Base-by-base conservation (phyloP, 805 yeast species). In the Wickerhamiella cacticola region DNA sequence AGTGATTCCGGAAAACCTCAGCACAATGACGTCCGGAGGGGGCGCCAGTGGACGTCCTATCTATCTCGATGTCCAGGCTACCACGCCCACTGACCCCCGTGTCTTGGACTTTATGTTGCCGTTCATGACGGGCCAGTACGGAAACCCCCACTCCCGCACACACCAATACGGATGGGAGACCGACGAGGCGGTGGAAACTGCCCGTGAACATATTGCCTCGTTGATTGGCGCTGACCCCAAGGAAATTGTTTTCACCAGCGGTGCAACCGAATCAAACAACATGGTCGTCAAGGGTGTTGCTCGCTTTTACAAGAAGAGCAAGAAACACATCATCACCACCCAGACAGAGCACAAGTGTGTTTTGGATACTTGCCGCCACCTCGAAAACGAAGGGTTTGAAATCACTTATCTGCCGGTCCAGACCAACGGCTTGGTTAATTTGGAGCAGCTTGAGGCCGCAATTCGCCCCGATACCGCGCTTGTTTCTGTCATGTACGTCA, bases 151-250 rank as follows among this genome's bases (percentile, higher is more conserved):
- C 67, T 86, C 96, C 5, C 79, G 92, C 50, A 92, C 98, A 1
- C 99, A 92, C 63, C 76, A 95, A 5, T 92, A 89, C 63, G 99
- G 99, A 29, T 92, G 99, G 99, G 99, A 92, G 68, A 84, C 98
- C 2, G 96, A 89, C 50, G 76, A 75, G 53, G 95, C 81, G 50
- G 92, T 92, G 15, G 98, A 92, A 61, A 68, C 69, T 45, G 95
- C 98, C 5, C 76, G 99, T 59, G 72, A 69, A 46, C 74, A 89
- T 58, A 71, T 92, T 46, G 97, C 98, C 2, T 71, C 72, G 25
- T 75, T 92, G 47, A 86, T 92, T 57, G 76, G 78, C 25, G 98
- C 98, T 28, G 95, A 92, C 63, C 84, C 97, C 48, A 89, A 89
- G 68, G 98, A 92, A 68, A 92, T 92, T 57, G 82, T 92, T 42